Conservation (phyloP, 2,329 filamentous ascomycete genomes). For the Talaromyces islandicus region DNA sequence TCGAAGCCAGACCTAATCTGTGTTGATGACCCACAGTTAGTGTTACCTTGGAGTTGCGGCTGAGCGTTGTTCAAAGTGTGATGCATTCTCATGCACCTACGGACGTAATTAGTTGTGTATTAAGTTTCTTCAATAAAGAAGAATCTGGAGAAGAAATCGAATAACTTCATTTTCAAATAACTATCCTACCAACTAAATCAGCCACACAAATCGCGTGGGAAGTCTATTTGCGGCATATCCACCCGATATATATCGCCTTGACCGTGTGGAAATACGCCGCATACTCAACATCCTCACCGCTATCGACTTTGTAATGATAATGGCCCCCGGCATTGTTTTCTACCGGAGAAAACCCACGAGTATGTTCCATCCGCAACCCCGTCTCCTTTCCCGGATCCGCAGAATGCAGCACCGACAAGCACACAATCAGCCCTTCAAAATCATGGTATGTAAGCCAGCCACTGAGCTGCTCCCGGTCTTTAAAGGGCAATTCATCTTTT, state of each 20-base stretch:
- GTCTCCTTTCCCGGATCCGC: conserved; percentile 32
- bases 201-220: neutral
- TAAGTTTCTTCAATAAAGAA: too few relatives aligned
- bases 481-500: neutral
- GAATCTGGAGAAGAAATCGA: too few relatives aligned
- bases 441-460: conserved; percentile 38
- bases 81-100: too few relatives aligned
- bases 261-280: conserved; percentile 44
- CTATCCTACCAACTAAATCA: neutral
- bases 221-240: conserved; percentile 20
- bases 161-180: neutral
- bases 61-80: too few relatives aligned
- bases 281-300: conserved; percentile 33
- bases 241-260: conserved; percentile 38
- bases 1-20: too few relatives aligned
- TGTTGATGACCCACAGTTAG: too few relatives aligned
- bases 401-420: conserved; percentile 39
- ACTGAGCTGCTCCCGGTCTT: neutral
- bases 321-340: conserved; percentile 35
- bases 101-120: too few relatives aligned
- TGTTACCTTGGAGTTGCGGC: too few relatives aligned
- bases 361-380: conserved; percentile 43
- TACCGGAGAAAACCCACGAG: conserved; percentile 38
- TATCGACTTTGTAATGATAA: conserved; percentile 39
- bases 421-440: conserved; percentile 32